phyloP scores from a whole-genome alignment of 176 grass and related monocot genomes.

The Cenchrus purpureus region DNA sequence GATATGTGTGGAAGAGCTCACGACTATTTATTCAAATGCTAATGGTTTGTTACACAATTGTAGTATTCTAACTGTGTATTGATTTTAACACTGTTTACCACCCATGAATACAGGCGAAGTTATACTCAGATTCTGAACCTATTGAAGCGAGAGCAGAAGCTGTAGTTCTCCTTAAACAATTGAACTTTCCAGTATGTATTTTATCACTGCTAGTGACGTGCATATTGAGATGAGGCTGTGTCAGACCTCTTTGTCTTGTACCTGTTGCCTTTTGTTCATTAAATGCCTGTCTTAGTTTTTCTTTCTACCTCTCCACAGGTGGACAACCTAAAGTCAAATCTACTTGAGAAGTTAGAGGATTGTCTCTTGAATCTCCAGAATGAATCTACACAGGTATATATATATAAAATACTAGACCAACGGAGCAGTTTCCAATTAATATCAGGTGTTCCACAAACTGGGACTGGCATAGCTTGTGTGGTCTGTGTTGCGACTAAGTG shows the following conservation, averaged over 20 bases:
- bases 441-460: slow-evolving; percentile 14
- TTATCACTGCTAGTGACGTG: slow-evolving; percentile 7
- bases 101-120: slow-evolving; percentile 57
- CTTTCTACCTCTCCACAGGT: slow-evolving; percentile 60
- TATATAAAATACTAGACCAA: slow-evolving; percentile 40
- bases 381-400: slow-evolving; percentile 64
- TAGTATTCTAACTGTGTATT: slow-evolving; percentile 25
- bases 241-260: slow-evolving; percentile 22
- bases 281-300: slow-evolving; percentile 39
- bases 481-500: not conserved
- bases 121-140: slow-evolving; percentile 96
- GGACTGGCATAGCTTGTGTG: slow-evolving; percentile 6
- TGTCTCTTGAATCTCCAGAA: slow-evolving; percentile 82
- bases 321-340: slow-evolving; percentile 84
- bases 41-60: slow-evolving; percentile 17
- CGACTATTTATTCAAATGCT: slow-evolving; percentile 23
- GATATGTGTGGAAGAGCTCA: not conserved
- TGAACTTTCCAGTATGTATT: slow-evolving; percentile 91
- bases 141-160: slow-evolving; percentile 98
- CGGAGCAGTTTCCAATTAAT: slow-evolving; percentile 20
- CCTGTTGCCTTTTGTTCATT: slow-evolving; percentile 22
- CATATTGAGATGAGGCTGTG: slow-evolving; percentile 33
- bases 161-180: slow-evolving; percentile 96
- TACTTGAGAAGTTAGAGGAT: slow-evolving; percentile 95
- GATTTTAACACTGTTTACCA: slow-evolving; percentile 24